Base-by-base conservation (phyloP, 768 basidiomycete genomes). In the Amyloporia xantha region DNA sequence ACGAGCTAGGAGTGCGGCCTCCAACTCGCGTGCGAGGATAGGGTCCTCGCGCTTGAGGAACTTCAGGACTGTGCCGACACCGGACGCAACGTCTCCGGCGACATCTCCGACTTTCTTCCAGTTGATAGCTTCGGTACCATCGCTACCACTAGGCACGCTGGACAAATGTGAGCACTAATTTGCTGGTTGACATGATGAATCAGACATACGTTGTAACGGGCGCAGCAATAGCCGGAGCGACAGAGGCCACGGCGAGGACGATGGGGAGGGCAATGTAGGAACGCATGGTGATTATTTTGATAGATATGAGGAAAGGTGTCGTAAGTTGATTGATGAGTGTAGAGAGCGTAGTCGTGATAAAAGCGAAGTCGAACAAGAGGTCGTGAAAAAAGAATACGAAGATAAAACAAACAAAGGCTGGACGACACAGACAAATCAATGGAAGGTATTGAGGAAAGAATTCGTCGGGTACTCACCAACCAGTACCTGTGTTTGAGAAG, bases 371-470 rank as follows among this genome's bases (percentile, higher is more conserved):
- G 41, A 43, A 23, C 33, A 33, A 7, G 38, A 39, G 17, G 38
- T 39, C 38, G 38, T 45, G n/a, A 44, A 36, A n/a, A 30, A 5
- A 21, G 33, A 23, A 45, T 45, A 20, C 44, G 28, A 45, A 30
- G 33, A 45, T n/a, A 19, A 45, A 19, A 45, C 44, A 45, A 45
- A 24, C 44, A 45, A n/a, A 45, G 44, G 44, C 44, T 45, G 27
- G 10, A 9, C 4, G 24, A 13, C n/a, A 23, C 40, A 41, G 5
- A 25, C n/a, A 13, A 27, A 27, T 13, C 24, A 44, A 26, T n/a
- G 5, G n/a, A 27, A 21, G 7, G 21, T 13, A 25, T n/a, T n/a
- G 38, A 21, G 10, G 20, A 28, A 45, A 23, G 19, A 12, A 23
- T 3, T n/a, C 7, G 23, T 17, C 2, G n/a, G 44, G 24, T 20